A percentile compares a stretch with the other conserved stretches of the same genome.
Evolutionary conservation across 202 grass and related monocot genomes (phyloP).

Genomic region (Saccharum hybrid): DNA sequence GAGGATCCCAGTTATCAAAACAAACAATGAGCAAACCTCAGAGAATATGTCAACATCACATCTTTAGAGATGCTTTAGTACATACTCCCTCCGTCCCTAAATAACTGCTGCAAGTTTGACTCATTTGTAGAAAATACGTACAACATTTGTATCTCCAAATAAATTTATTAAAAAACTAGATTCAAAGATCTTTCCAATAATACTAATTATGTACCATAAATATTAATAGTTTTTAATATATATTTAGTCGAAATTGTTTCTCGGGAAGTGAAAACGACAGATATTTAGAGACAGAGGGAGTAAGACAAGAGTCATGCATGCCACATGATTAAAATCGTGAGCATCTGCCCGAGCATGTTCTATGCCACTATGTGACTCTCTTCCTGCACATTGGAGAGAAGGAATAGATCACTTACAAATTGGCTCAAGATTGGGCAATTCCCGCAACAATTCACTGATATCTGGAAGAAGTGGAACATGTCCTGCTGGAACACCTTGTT

Average conservation of each 20-base stretch:
- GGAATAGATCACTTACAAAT: constrained; percentile 63
- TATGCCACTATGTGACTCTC: background rate
- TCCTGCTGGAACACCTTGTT: constrained; percentile 57
- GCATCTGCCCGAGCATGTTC: background rate
- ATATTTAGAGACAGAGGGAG: background rate
- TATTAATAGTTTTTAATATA: too few species aligned
- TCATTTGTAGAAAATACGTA: too few species aligned
- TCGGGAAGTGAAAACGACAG: too few species aligned
- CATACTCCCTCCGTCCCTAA: too few species aligned
- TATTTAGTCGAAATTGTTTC: too few species aligned
- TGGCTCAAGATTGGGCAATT: constrained; percentile 70
- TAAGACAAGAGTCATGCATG: constrained; percentile 18
- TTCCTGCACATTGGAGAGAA: background rate
- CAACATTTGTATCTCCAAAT: too few species aligned
- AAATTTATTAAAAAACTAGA: too few species aligned
- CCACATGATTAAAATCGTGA: constrained; percentile 8
- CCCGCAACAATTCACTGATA: constrained; percentile 59
- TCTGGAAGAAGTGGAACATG: constrained; percentile 50
- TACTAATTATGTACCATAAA: too few species aligned
- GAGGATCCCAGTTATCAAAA: constrained; percentile 30
- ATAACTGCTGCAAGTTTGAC: too few species aligned
- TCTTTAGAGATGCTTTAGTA: background rate
- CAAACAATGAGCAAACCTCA: constrained; percentile 41
- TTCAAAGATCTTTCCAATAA: too few species aligned
- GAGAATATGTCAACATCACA: constrained; percentile 10